Percentiles rank a stretch among this genome's conserved stretches.
Evolutionary conservation across 1,284 basidiomycete genomes (phyloP).

Genomic region (Marasmius tenuissimus): DNA sequence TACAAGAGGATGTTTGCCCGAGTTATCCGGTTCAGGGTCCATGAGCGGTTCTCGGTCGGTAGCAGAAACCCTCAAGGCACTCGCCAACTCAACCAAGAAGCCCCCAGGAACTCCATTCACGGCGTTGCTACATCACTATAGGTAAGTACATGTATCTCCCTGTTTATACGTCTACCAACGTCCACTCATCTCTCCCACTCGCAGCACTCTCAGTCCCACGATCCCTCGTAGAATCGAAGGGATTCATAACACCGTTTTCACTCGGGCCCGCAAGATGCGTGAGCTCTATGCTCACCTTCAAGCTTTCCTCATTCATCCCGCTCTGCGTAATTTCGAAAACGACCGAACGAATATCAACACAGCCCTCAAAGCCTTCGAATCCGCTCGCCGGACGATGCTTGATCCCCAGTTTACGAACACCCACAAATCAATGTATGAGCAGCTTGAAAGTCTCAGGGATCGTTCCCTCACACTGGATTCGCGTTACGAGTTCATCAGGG

Average conservation of each 20-base stretch:
- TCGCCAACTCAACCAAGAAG: slow-evolving; percentile 13
- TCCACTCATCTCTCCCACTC: neutral
- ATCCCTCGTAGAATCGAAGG: slow-evolving; percentile 9
- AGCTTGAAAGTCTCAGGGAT: slow-evolving; percentile 10
- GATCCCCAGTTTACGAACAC: slow-evolving; percentile 4
- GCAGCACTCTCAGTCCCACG: slow-evolving; percentile 1
- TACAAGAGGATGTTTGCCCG: slow-evolving; percentile 17
- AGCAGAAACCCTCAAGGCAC: slow-evolving; percentile 13
- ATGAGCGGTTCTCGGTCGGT: slow-evolving; percentile 10
- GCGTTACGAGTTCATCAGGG: slow-evolving; percentile 17
- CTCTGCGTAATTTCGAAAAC: slow-evolving; percentile 11
- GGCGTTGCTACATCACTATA: slow-evolving; percentile 19
- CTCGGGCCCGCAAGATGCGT: slow-evolving; percentile 16
- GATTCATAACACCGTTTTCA: slow-evolving; percentile 13
- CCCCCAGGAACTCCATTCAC: slow-evolving; percentile 14
- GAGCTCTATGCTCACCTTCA: slow-evolving; percentile 14
- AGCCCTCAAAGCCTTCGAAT: slow-evolving; percentile 15
- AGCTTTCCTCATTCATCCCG: slow-evolving; percentile 17
- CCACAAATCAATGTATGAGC: slow-evolving; percentile 9
- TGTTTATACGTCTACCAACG: neutral
- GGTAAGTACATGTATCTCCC: slow-evolving; percentile 4
- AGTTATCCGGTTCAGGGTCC: slow-evolving; percentile 5
- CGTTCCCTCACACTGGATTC: slow-evolving; percentile 11
- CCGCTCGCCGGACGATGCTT: slow-evolving; percentile 11
- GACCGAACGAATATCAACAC: slow-evolving; percentile 8